Evolutionary conservation across 1,284 basidiomycete genomes (phyloP), one percentile per base, ranked within the genome.

Genomic region (Ceratobasidium sp.): DNA sequence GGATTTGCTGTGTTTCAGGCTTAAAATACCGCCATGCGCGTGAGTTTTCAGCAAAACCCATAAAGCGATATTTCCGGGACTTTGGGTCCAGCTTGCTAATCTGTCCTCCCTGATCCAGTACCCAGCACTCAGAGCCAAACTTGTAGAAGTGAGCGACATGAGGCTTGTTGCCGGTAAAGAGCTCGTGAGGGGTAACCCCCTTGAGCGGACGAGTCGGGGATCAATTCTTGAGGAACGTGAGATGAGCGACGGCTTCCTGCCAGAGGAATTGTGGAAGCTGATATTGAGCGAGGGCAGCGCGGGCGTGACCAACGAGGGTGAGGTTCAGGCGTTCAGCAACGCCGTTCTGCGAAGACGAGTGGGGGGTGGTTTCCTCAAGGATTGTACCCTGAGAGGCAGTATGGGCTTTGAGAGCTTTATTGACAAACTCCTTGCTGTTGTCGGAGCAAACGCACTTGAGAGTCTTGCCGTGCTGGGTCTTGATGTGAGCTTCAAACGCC

Each of bases 281-380:
- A 23, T 28, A 9, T 3, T 39, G 26, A 18, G 42, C 9, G 2
- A 79, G 6, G 26, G 44, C 23, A 3, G 71, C 18, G 2, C 63
- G 20, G 4, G 79, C 53, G 2, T 60, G 51, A 0, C 77, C 76
- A 33, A 67, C 56, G 7, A 79, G 77, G 0, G 77, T 78, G 0
- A 81, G 69, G 63, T 84, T 85, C 33, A 81, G 28, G 2, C 83
- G 80, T 72, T 85, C 83, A 1, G 83, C 83, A 0, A 80, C 73
- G 2, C 84, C 83, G 46, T 85, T 85, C n/a, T 80, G 76, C 63
- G 82, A 77, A 26, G 81, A 82, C 2, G 81, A 79, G 68, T 83
- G 81, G 1, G 82, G 81, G 1, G 80, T 69, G 0, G 82, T 81
- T 4, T 15, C 40, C 2, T 26, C 40, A 2, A 63, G 23, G 20